Conservation (phyloP, 1,284 basidiomycete genomes). For the Fomitopsis pinicola region DNA sequence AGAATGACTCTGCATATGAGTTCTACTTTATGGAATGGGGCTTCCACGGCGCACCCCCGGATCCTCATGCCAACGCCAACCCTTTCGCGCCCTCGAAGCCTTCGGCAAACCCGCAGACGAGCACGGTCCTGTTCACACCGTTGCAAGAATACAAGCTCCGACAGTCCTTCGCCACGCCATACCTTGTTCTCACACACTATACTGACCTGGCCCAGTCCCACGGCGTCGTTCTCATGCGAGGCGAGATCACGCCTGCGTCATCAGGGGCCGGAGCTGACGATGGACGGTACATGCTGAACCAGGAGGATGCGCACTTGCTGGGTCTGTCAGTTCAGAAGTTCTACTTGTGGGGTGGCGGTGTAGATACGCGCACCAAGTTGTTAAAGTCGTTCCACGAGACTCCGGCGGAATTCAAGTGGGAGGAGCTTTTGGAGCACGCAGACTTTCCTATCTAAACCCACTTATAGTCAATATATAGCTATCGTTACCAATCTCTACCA, state of each 20-base stretch:
- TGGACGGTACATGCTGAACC: constrained; percentile 58
- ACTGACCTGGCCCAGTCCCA: constrained; percentile 84
- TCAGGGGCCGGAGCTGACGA: constrained; percentile 19
- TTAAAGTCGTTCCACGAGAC: constrained; percentile 69
- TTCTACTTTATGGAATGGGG: constrained; percentile 89
- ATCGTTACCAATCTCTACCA: no score
- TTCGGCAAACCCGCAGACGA: constrained; percentile 43
- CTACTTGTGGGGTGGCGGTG: constrained; percentile 61
- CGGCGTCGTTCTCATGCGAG: constrained; percentile 82
- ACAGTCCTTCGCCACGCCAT: constrained; percentile 86
- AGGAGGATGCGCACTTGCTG: constrained; percentile 80
- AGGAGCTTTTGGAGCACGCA: constrained; percentile 57
- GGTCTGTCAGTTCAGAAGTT: constrained; percentile 79
- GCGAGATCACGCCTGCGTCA: constrained; percentile 80
- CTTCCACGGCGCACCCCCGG: constrained; percentile 65
- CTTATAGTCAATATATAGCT: neutral
- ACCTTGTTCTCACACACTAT: constrained; percentile 89
- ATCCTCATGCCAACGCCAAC: constrained; percentile 35
- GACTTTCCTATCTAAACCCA: constrained; percentile 17
- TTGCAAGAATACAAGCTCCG: constrained; percentile 92
- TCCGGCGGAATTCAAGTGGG: constrained; percentile 71
- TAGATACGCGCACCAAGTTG: constrained; percentile 40
- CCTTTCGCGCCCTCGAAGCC: constrained; percentile 35
- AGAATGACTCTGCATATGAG: constrained; percentile 54
- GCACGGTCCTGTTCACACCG: constrained; percentile 88